These are phyloP conservation scores for Venturia pyrina DNA, from an alignment of 2,329 filamentous ascomycete species.

Conservation along the genomic window DNA sequence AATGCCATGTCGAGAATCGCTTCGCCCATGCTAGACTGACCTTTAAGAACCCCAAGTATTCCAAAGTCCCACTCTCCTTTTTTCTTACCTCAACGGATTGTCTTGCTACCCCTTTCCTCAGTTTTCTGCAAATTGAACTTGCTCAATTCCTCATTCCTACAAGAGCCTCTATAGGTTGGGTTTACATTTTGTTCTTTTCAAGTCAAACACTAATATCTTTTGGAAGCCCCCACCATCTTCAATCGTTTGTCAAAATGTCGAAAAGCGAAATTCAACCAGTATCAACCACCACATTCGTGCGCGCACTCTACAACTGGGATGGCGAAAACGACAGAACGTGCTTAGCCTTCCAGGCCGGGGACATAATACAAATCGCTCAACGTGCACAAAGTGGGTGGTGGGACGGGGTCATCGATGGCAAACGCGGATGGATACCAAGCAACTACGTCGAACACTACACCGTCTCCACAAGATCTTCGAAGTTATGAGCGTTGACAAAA, in stretches of 20 bases:
- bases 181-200: not conserved
- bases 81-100: not conserved
- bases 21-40: not conserved
- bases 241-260: not conserved
- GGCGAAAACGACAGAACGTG: not conserved
- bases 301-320: not conserved
- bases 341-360: not conserved
- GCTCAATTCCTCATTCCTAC: not conserved
- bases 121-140: not conserved
- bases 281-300: not conserved
- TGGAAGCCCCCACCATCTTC: not conserved
- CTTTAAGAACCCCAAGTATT: not conserved
- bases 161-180: not conserved
- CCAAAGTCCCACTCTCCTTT: not conserved
- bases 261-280: not conserved
- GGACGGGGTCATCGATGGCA: not conserved
- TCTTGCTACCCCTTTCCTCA: not conserved
- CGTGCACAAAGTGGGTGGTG: not conserved
- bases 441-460: constrained; percentile 3
- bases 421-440: not conserved
- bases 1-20: not conserved
- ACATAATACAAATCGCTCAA: not conserved
- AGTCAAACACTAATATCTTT: not conserved
- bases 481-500: not conserved
- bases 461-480: not conserved